These are phyloP conservation scores for Irpex lacteus DNA, from an alignment of 1,284 basidiomycete genomes.

Conservation along the genomic window DNA sequence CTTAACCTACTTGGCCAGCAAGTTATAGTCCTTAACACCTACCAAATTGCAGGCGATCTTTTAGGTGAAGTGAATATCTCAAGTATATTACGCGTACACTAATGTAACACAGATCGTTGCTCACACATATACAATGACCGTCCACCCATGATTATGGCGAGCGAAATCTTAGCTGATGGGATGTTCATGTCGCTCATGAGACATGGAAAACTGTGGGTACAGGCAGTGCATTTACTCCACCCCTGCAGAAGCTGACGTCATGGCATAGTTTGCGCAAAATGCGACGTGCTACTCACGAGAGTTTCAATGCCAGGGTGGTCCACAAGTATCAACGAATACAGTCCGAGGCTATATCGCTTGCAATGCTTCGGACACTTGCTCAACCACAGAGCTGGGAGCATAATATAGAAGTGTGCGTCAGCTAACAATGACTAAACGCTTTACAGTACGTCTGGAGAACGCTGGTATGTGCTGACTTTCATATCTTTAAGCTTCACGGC, in stretches of 20 bases:
- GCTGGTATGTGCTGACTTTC: no score
- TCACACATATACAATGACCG: slow-evolving; percentile 64
- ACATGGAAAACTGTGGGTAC: background rate
- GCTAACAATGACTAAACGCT: no score
- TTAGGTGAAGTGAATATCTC: slow-evolving; percentile 39
- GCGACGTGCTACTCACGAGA: background rate
- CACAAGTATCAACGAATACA: background rate
- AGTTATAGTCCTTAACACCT: slow-evolving; percentile 56
- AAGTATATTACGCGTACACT: background rate
- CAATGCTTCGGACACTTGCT: no score
- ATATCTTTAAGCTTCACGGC: background rate
- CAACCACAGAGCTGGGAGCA: no score
- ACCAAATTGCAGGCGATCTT: slow-evolving; percentile 49
- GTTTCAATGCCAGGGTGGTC: background rate
- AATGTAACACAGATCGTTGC: slow-evolving; percentile 21
- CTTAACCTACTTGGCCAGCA: slow-evolving; percentile 55
- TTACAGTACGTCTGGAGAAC: no score
- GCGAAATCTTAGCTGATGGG: slow-evolving; percentile 32
- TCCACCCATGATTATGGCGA: slow-evolving; percentile 54
- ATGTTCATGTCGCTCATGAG: background rate
- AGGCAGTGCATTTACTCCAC: no score
- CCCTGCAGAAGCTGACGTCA: no score
- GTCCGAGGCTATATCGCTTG: no score
- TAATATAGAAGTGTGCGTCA: no score
- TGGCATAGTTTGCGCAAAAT: background rate